A percentile compares a stretch with the other conserved stretches of the same genome.
phyloP scores from a whole-genome alignment of 306 rosid species.

The Dryas drummondii region DNA sequence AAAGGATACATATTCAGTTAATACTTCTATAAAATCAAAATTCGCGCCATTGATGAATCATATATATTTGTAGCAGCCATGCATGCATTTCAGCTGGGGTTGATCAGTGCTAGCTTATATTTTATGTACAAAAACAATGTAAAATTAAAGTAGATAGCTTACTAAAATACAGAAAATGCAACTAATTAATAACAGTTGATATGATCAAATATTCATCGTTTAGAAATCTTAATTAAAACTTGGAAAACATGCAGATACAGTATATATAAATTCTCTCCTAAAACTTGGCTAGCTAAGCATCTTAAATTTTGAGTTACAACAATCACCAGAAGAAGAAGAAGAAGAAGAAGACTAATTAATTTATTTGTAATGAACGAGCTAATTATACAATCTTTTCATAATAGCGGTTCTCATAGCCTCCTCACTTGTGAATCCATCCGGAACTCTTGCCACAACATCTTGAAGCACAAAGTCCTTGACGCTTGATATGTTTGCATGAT shows the following conservation, averaged over 20 bases:
- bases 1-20: too few relatives aligned
- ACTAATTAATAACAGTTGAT: too few relatives aligned
- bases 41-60: too few relatives aligned
- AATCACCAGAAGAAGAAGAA: not conserved
- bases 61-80: too few relatives aligned
- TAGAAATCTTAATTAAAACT: not conserved
- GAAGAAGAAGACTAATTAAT: not conserved
- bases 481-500: conserved; percentile 45
- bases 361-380: not conserved
- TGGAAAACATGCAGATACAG: not conserved
- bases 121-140: too few relatives aligned
- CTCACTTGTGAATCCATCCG: conserved; percentile 30
- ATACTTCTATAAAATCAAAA: too few relatives aligned
- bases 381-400: conserved; percentile 21
- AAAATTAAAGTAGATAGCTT: too few relatives aligned
- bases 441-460: conserved; percentile 50
- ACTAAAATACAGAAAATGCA: too few relatives aligned
- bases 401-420: conserved; percentile 36
- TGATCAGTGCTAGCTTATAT: too few relatives aligned
- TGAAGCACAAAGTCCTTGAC: conserved; percentile 52
- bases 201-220: too few relatives aligned
- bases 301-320: not conserved
- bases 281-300: not conserved
- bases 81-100: too few relatives aligned
- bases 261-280: not conserved